These are phyloP conservation scores for Phytophthora capsici DNA, from an alignment of 352 stramenopile species.

Conservation along the genomic window DNA sequence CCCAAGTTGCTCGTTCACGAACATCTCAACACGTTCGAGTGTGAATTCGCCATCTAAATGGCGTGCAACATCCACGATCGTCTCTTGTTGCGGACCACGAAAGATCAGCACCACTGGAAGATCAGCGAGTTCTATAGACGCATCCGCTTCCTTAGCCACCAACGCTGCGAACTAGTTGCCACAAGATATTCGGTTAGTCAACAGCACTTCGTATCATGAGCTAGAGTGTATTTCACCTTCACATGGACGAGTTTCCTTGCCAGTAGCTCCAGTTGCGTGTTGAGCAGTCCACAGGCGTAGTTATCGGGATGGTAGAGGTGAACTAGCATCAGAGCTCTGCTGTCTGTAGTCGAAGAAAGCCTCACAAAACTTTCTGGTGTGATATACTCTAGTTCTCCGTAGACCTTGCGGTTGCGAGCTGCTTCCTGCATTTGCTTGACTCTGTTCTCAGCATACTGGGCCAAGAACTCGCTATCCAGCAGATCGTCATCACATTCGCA, in stretches of 20 bases:
- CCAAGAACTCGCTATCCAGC: slow-evolving; percentile 62
- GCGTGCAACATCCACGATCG: slow-evolving; percentile 60
- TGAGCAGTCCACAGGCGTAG: slow-evolving; percentile 76
- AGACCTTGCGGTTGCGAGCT: slow-evolving; percentile 41
- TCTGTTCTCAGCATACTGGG: slow-evolving; percentile 67
- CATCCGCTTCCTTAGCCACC: slow-evolving; percentile 70
- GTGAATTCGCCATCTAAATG: slow-evolving; percentile 76
- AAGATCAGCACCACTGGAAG: slow-evolving; percentile 78
- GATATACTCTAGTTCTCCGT: slow-evolving; percentile 66
- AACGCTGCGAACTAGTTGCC: slow-evolving; percentile 61
- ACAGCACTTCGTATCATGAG: background rate
- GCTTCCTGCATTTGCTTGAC: slow-evolving; percentile 66
- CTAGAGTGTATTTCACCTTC: slow-evolving; percentile 46
- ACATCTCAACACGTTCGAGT: slow-evolving; percentile 45
- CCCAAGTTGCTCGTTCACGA: slow-evolving; percentile 49
- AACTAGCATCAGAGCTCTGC: slow-evolving; percentile 37
- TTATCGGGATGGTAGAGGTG: slow-evolving; percentile 78
- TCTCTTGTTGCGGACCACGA: slow-evolving; percentile 55
- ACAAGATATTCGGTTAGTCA: slow-evolving; percentile 3
- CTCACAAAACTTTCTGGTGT: slow-evolving; percentile 64
- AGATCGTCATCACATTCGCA: slow-evolving; percentile 57
- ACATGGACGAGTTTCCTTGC: slow-evolving; percentile 59
- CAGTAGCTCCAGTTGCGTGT: slow-evolving; percentile 66
- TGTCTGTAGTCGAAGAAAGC: slow-evolving; percentile 30
- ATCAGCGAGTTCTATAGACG: slow-evolving; percentile 67